Base-by-base conservation (phyloP, 2,329 filamentous ascomycete species). In the Ceratocystis eucalypticola region DNA sequence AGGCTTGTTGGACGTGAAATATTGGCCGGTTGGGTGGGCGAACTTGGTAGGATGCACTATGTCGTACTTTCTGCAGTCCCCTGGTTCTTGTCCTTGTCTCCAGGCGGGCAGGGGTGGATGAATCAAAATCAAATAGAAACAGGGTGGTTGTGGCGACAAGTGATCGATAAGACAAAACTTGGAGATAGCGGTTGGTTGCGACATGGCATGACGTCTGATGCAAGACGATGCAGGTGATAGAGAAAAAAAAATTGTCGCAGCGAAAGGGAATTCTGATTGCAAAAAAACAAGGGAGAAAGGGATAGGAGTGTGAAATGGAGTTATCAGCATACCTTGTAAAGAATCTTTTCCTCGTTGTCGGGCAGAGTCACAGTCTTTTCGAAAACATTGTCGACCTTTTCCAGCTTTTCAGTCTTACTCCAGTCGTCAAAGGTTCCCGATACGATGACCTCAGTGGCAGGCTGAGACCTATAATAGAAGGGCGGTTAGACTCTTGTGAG, bases 341-440 rank as follows among this genome's bases (percentile, higher is more conserved):
- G 86, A 71, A 96, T 87, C 79, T 94, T 96, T 70, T 86, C 79
- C 62, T 80, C 78, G 17, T 80, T 77, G 66, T 84, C 79, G 62
- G 87, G 80, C 44, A 97, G 80, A 65, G 84, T 79, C 68, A 99
- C 91, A 44, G 84, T 84, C 80, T 96, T 96, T 77, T 88, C 81
- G 76, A 95, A 96, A 71, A 82, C 72, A 70, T 85, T 80, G 74
- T 83, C 88, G 50, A 85, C 81, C 78, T 90, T 91, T 61, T 91
- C 86, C 67, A 99, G 83, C 79, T 88, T 84, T 75, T 93, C 84
- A 66, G 85, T 91, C 81, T 94, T 93, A 71, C 83, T 82, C 94
- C 94, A 99, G 78, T 90, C 83, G 78, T 97, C 93, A 75, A 97
- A 97, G 69, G 89, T 93, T 74, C 94, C 94, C 50, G 93, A 97